A percentile compares a stretch with the other conserved stretches of the same genome.
Evolutionary conservation across 768 basidiomycete genomes (phyloP).

Genomic region (Dendrothele bispora): DNA sequence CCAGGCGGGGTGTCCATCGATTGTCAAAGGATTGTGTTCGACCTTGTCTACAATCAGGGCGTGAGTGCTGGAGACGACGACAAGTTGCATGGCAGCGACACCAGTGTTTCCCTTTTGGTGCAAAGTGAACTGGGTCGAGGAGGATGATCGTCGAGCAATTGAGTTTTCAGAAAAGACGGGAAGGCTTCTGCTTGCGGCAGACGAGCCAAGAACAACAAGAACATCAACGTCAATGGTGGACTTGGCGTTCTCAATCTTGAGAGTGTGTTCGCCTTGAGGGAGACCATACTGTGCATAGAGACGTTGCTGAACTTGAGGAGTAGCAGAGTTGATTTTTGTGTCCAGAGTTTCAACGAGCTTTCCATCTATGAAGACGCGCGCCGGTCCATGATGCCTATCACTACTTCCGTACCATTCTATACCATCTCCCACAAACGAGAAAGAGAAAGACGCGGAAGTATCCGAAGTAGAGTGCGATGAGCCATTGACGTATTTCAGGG

Average conservation of each 20-base stretch:
- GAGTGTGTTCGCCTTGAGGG: constrained; percentile 48
- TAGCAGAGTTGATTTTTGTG: constrained; percentile 24
- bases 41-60: constrained; percentile 82
- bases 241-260: constrained; percentile 59
- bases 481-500: constrained; percentile 47
- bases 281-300: constrained; percentile 63
- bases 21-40: constrained; percentile 77
- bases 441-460: constrained; percentile 46
- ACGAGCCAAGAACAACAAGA: constrained; percentile 45
- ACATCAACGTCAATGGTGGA: constrained; percentile 60
- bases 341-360: constrained; percentile 44
- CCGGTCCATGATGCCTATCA: constrained; percentile 52
- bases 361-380: constrained; percentile 61
- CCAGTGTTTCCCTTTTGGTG: constrained; percentile 69
- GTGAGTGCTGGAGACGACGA: constrained; percentile 65
- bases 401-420: constrained; percentile 77
- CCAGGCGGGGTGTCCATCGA: constrained; percentile 81
- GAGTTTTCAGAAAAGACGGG: constrained; percentile 8
- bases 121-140: constrained; percentile 49
- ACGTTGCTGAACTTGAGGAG: constrained; percentile 54
- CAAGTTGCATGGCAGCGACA: constrained; percentile 77
- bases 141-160: constrained; percentile 9
- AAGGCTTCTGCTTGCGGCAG: constrained; percentile 1
- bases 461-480: constrained; percentile 52
- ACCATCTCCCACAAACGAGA: constrained; percentile 72